Conservation (phyloP, 805 yeast species). For the Candida orba region DNA sequence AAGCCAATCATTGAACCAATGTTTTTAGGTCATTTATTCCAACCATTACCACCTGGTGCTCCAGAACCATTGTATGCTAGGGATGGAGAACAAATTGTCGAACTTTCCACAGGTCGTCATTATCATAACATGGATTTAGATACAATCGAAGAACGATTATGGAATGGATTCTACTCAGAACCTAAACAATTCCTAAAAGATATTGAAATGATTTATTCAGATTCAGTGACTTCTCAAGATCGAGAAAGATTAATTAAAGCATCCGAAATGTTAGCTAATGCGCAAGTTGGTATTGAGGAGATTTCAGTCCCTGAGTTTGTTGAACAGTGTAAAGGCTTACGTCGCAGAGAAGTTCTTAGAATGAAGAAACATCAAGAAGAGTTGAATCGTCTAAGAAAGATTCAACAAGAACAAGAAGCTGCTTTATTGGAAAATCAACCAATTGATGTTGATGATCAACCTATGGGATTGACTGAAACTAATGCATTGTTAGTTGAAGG, state of each 20-base stretch:
- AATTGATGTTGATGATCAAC: neutral
- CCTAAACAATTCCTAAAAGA: constrained; percentile 87
- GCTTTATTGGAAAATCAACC: neutral
- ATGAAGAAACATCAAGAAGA: constrained; percentile 36
- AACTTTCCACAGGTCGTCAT: constrained; percentile 61
- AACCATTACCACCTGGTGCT: constrained; percentile 35
- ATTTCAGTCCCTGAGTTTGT: constrained; percentile 65
- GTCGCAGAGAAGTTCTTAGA: constrained; percentile 54
- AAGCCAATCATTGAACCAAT: constrained; percentile 86
- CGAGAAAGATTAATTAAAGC: constrained; percentile 77
- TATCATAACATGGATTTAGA: constrained; percentile 90
- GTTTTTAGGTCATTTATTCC: constrained; percentile 69
- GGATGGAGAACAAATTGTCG: constrained; percentile 73
- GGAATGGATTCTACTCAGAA: constrained; percentile 95
- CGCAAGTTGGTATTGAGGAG: constrained; percentile 93
- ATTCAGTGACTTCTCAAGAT: constrained; percentile 67
- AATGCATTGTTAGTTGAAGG: constrained; percentile 3
- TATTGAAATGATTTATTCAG: constrained; percentile 74
- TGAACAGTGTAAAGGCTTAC: constrained; percentile 68
- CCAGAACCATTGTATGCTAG: constrained; percentile 38
- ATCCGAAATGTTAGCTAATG: constrained; percentile 93
- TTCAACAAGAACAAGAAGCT: constrained; percentile 8
- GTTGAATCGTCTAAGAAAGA: constrained; percentile 9
- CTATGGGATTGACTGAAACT: constrained; percentile 1
- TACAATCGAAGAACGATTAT: constrained; percentile 84